A percentile compares a stretch with the other conserved stretches of the same genome.
phyloP scores from a whole-genome alignment of 768 basidiomycete species.

The Tricholoma hemisulphureum region DNA sequence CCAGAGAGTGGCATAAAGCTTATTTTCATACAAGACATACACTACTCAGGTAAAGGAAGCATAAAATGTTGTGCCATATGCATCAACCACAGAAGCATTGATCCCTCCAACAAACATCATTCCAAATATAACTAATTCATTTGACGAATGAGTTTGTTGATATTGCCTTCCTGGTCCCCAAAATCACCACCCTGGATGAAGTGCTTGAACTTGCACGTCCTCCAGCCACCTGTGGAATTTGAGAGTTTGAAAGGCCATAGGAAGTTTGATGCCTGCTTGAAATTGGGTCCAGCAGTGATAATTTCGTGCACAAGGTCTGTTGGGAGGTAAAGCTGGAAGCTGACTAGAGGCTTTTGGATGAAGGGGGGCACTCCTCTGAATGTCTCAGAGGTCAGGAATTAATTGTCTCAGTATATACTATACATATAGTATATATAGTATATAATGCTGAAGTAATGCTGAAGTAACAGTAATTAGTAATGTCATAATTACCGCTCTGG shows the following conservation, averaged over 20 bases:
- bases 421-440: no score
- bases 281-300: constrained; percentile 92
- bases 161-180: constrained; percentile 94
- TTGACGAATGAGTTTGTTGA: constrained; percentile 96
- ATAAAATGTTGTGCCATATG: constrained; percentile 12
- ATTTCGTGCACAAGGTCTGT: constrained; percentile 99
- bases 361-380: no score
- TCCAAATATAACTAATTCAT: constrained; percentile 63
- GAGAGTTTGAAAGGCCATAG: constrained; percentile 99
- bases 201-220: constrained; percentile 96
- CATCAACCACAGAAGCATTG: constrained; percentile 7
- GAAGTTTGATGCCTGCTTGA: constrained; percentile 98
- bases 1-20: constrained; percentile 11
- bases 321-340: no score
- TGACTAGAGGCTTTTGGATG: no score
- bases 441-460: no score
- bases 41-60: constrained; percentile 4
- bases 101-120: constrained; percentile 9
- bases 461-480: no score
- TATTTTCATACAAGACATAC: constrained; percentile 17
- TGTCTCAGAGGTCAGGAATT: no score
- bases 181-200: constrained; percentile 96
- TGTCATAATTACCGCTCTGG: no score
- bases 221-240: constrained; percentile 98
- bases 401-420: no score